phyloP scores from a whole-genome alignment of 208 protist genomes.

The Leishmania lainsoni region DNA sequence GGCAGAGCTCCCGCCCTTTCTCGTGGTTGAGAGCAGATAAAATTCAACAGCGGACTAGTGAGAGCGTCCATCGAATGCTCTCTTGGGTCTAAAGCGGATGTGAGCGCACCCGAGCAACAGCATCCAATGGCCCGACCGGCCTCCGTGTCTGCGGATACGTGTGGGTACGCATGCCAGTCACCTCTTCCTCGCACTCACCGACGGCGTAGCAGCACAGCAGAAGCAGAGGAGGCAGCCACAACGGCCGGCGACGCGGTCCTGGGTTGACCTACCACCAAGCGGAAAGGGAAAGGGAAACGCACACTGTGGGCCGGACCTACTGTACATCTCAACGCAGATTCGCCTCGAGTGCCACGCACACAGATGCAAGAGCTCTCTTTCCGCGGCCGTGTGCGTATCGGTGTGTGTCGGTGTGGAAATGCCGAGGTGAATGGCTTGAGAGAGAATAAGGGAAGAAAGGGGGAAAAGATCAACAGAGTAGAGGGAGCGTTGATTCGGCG shows the following conservation, averaged over 20 bases:
- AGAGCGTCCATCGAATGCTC: not conserved
- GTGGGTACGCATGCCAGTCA: not conserved
- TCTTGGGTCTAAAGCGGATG: not conserved
- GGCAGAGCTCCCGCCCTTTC: not conserved
- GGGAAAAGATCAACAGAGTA: not conserved
- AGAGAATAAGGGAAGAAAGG: slow-evolving; percentile 12
- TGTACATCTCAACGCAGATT: slow-evolving; percentile 1
- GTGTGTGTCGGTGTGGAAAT: not conserved
- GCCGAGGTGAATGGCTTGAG: not conserved
- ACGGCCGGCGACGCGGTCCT: not conserved
- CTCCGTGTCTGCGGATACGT: not conserved
- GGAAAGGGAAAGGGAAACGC: slow-evolving; percentile 15
- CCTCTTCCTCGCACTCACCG: not conserved
- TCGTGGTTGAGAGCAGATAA: not conserved
- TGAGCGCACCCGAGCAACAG: not conserved
- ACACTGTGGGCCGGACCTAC: not conserved
- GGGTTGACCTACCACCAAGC: not conserved
- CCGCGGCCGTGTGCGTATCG: not conserved
- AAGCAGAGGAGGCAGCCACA: not conserved
- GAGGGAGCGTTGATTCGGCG: not conserved
- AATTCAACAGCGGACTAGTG: not conserved
- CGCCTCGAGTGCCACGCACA: not conserved
- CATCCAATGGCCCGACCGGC: not conserved
- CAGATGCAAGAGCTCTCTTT: not conserved
- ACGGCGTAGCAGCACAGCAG: not conserved